Conservation (phyloP, 805 yeast genomes). For the Cyberlindnera xylosilytica region DNA sequence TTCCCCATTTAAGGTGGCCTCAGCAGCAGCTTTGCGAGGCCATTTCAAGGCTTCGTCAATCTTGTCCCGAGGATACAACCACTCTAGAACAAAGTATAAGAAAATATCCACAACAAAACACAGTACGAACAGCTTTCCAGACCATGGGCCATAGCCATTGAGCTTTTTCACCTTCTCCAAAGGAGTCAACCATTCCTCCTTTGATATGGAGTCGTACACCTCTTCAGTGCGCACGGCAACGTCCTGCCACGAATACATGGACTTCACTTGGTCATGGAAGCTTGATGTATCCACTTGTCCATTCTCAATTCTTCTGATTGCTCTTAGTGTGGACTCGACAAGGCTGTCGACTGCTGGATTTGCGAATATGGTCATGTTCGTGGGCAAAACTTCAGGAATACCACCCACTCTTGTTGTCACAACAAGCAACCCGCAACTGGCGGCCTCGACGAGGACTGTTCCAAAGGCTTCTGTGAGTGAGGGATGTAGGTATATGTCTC, state of each 20-base stretch:
- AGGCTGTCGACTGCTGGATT: slow-evolving; percentile 83
- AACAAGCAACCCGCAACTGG: slow-evolving; percentile 88
- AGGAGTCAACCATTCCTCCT: slow-evolving; percentile 31
- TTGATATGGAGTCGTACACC: slow-evolving; percentile 61
- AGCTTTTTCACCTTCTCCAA: slow-evolving; percentile 58
- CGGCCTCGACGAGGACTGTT: slow-evolving; percentile 95
- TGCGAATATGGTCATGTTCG: slow-evolving; percentile 90
- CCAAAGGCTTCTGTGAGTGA: slow-evolving; percentile 97
- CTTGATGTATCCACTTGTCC: slow-evolving; percentile 63
- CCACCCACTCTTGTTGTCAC: slow-evolving; percentile 98
- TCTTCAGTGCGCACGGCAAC: slow-evolving; percentile 82
- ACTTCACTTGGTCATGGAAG: slow-evolving; percentile 74
- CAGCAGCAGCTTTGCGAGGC: too few species aligned
- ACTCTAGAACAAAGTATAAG: slow-evolving; percentile 59
- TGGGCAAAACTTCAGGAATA: slow-evolving; percentile 92
- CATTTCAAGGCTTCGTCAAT: slow-evolving; percentile 82
- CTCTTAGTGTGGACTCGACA: slow-evolving; percentile 67
- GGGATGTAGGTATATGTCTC: slow-evolving; percentile 92
- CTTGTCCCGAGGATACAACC: slow-evolving; percentile 59
- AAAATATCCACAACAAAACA: slow-evolving; percentile 80
- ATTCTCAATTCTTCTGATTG: slow-evolving; percentile 56
- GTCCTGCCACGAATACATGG: slow-evolving; percentile 90
- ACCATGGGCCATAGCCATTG: slow-evolving; percentile 75
- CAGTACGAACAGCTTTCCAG: slow-evolving; percentile 78
- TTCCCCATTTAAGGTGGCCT: too few species aligned